Evolutionary conservation across 306 rosid species (phyloP).

Genomic region (Styphnolobium japonicum): DNA sequence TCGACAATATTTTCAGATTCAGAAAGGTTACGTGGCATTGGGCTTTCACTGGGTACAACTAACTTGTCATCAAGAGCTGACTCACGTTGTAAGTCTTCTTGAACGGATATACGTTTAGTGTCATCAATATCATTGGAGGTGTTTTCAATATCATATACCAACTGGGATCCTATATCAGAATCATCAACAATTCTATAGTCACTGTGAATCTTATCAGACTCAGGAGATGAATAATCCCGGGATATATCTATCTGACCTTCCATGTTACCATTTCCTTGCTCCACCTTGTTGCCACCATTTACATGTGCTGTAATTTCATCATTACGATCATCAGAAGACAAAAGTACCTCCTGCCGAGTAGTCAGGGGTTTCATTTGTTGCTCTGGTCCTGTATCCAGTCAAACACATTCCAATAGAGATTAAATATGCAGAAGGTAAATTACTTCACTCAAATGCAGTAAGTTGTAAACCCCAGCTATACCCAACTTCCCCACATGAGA

Average conservation of each 20-base stretch:
- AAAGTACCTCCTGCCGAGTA: conserved; percentile 54
- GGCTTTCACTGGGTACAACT: conserved; percentile 30
- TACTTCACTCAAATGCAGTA: conserved; percentile 2
- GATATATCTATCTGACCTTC: conserved; percentile 50
- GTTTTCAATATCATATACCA: conserved; percentile 40
- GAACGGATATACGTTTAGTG: conserved; percentile 37
- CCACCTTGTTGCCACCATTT: conserved; percentile 20
- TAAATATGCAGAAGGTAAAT: conserved; percentile 17
- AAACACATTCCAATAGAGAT: conserved; percentile 1
- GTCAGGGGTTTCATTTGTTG: conserved; percentile 74
- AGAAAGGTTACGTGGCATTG: conserved; percentile 26
- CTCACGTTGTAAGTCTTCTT: conserved; percentile 43
- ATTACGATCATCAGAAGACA: conserved; percentile 54
- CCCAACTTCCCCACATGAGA: neutral
- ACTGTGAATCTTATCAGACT: conserved; percentile 41
- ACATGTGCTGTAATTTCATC: conserved; percentile 32
- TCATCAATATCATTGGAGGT: conserved; percentile 44
- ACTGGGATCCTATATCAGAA: conserved; percentile 41
- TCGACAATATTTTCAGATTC: conserved; percentile 52
- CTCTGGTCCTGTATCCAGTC: conserved; percentile 46
- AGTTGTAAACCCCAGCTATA: neutral
- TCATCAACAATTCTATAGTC: conserved; percentile 50
- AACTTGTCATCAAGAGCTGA: conserved; percentile 43
- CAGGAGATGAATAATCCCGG: conserved; percentile 52
- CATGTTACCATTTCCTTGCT: conserved; percentile 38